These are phyloP conservation scores for Microcera coccophila DNA, from an alignment of 2,329 filamentous ascomycete genomes.

Conservation along the genomic window DNA sequence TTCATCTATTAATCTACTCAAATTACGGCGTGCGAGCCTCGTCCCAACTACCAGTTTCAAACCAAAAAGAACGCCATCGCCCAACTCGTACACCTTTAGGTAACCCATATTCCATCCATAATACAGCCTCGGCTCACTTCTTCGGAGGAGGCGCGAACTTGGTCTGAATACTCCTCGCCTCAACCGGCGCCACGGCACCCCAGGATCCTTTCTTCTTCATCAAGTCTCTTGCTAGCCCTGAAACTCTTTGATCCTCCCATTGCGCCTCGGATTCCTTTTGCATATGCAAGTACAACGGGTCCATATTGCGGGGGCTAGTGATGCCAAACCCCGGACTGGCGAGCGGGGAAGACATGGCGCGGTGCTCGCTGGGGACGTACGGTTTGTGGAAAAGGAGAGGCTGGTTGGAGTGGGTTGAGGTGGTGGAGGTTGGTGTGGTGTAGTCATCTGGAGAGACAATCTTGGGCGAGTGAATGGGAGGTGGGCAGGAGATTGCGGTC, in stretches of 20 bases:
- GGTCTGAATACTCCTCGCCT: conserved; percentile 35
- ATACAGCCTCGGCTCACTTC: conserved; percentile 4
- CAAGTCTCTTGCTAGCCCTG: conserved; percentile 10
- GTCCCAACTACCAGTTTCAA: background rate
- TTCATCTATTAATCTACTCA: background rate
- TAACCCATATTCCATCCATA: background rate
- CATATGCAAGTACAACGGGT: conserved; percentile 8
- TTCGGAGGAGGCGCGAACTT: conserved; percentile 39
- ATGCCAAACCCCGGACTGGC: conserved; percentile 22
- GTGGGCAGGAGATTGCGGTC: conserved; percentile 18
- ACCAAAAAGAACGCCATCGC: background rate
- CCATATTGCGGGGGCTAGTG: conserved; percentile 15
- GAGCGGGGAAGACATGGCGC: conserved; percentile 18
- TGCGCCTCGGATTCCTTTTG: conserved; percentile 11
- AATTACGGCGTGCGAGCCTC: background rate
- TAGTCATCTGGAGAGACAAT: conserved; percentile 18
- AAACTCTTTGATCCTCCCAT: conserved; percentile 16
- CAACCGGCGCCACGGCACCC: conserved; percentile 32
- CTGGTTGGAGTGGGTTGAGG: conserved; percentile 32
- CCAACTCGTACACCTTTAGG: background rate
- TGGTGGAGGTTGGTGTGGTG: conserved; percentile 31
- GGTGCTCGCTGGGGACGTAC: conserved; percentile 30
- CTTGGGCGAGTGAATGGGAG: conserved; percentile 12
- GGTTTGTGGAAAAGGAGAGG: conserved; percentile 32
- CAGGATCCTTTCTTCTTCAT: conserved; percentile 20